Evolutionary conservation across 2,329 filamentous ascomycete species (phyloP), one percentile per base, ranked within the genome.

Genomic region (Botrytis squamosa): DNA sequence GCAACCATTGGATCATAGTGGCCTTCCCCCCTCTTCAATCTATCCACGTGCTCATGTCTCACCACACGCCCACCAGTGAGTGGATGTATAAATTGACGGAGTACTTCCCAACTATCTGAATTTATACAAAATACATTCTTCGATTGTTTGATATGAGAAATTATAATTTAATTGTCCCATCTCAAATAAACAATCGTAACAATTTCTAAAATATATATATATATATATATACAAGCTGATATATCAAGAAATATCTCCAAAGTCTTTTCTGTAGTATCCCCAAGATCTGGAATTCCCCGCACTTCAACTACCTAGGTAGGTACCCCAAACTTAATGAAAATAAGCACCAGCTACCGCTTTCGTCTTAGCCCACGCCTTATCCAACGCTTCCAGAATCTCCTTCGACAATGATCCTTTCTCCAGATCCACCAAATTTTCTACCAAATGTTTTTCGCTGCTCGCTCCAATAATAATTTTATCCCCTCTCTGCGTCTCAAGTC

Each of bases 391-490:
- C 16, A 73, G 3, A 8, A 97, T 90, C 38, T 94, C 92, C 18
- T 92, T 88, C 0, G 93, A 92, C 76, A 97, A 83, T 1, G 93
- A 93, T 0, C 93, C 91, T 87, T 89, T 89, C 80, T 90, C 88
- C 38, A 91, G 80, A 74, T 86, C 83, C 73, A 86, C 83, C 70
- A 91, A 82, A 81, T 91, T 90, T 75, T 84, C 83, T 77, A 85
- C 84, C 46, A 91, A 83, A 82, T 91, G 89, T 67, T 84, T 83
- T 66, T 86, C 82, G 76, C 84, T 88, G 71, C 87, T 89, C 62
- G 88, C 84, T 46, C 89, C 89, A 69, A 91, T 86, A 67, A 91
- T 83, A 76, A 91, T 84, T 49, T 87, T 88, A 80, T 90, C 89
- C 77, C 86, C 87, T 57, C 84, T 82, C 76, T 83, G 85, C 76